Conservation (phyloP, 805 yeast genomes). For the Ogataea glucozyma region DNA sequence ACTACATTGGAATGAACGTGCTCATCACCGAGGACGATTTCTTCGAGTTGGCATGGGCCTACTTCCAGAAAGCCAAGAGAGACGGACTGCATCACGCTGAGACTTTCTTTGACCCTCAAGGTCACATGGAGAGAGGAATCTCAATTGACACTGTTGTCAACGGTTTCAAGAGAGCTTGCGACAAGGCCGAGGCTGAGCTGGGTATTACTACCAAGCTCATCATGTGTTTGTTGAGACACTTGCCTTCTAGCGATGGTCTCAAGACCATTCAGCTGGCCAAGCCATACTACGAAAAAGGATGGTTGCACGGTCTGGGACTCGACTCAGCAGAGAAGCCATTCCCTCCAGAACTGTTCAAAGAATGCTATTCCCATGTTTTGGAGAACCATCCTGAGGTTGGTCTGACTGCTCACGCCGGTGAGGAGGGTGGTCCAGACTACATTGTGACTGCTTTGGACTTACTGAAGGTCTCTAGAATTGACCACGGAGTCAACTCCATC, state of each 20-base stretch:
- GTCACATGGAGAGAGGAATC: constrained; percentile 70
- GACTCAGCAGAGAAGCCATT: constrained; percentile 79
- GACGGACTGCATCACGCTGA: constrained; percentile 73
- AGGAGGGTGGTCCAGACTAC: constrained; percentile 79
- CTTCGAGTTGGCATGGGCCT: constrained; percentile 73
- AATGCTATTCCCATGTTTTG: constrained; percentile 56
- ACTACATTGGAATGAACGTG: constrained; percentile 82
- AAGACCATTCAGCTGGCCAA: constrained; percentile 55
- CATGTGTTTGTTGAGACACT: constrained; percentile 81
- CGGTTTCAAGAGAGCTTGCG: constrained; percentile 70
- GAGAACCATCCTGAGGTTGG: constrained; percentile 53
- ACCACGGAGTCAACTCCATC: constrained; percentile 73
- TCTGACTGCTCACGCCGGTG: constrained; percentile 87
- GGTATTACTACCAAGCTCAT: constrained; percentile 71
- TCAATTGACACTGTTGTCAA: constrained; percentile 56
- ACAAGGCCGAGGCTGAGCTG: constrained; percentile 56
- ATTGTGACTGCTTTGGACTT: constrained; percentile 58
- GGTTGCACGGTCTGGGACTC: constrained; percentile 75
- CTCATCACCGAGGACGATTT: constrained; percentile 69
- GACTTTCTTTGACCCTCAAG: constrained; percentile 83
- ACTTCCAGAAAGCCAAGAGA: constrained; percentile 56
- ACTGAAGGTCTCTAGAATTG: constrained; percentile 68
- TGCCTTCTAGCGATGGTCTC: constrained; percentile 60
- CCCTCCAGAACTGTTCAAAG: constrained; percentile 69
- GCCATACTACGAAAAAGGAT: constrained; percentile 53